Evolutionary conservation across 2,329 filamentous ascomycete species (phyloP).

Genomic region (Verticillium nonalfalfae): DNA sequence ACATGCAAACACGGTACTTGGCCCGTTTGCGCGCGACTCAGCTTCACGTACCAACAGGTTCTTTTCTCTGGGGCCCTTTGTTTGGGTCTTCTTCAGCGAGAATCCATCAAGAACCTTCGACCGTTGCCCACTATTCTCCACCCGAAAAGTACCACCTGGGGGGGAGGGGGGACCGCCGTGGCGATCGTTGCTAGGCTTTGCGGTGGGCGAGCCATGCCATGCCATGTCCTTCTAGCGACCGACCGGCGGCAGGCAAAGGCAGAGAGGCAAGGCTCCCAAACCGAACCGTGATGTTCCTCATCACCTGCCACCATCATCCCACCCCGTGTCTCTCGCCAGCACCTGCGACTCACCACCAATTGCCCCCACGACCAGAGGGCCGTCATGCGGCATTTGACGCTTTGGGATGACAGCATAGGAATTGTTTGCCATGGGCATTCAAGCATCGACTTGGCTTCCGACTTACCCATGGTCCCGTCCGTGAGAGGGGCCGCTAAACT

Average conservation of each 20-base stretch:
- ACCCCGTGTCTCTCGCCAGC: not conserved
- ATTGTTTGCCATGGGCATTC: not conserved
- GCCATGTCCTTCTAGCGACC: not conserved
- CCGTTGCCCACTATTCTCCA: not conserved
- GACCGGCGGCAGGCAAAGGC: not conserved
- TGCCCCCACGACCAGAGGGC: not conserved
- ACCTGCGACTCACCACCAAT: not conserved
- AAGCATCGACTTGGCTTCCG: conserved; percentile 1
- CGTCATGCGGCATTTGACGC: not conserved
- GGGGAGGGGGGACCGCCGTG: not conserved
- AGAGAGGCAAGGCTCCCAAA: not conserved
- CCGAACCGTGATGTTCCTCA: not conserved
- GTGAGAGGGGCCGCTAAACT: conserved; percentile 6
- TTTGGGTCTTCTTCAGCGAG: not conserved
- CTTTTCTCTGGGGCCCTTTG: not conserved
- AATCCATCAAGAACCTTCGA: not conserved
- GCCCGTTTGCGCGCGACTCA: not conserved
- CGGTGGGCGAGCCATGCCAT: not conserved
- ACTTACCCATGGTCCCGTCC: not conserved
- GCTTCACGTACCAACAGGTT: not conserved
- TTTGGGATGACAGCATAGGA: not conserved
- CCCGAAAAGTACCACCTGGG: not conserved
- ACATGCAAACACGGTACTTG: not conserved
- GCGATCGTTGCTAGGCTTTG: not conserved
- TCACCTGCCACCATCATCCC: not conserved